phyloP scores from a whole-genome alignment of 2,329 filamentous ascomycete species.

The Arthrobotrys musiformis region DNA sequence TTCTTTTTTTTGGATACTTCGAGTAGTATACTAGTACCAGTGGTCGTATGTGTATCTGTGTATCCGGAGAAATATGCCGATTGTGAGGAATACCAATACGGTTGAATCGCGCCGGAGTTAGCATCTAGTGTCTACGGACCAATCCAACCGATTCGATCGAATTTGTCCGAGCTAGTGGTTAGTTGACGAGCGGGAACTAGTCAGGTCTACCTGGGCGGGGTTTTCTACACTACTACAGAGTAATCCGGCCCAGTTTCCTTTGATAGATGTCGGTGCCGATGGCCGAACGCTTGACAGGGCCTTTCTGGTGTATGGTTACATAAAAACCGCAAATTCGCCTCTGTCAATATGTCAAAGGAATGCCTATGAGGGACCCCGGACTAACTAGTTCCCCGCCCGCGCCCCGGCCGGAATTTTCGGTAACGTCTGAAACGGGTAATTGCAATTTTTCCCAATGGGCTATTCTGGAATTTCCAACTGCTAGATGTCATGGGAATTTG shows the following conservation, averaged over 20 bases:
- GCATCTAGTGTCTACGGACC: no score
- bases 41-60: no score
- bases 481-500: no score
- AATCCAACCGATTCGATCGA: no score
- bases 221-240: background rate
- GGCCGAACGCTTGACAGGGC: background rate
- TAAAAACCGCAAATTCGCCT: background rate
- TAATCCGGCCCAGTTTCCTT: background rate
- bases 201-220: background rate
- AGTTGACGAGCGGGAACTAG: no score
- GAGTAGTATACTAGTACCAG: no score
- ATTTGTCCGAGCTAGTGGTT: no score
- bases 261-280: conserved; percentile 13
- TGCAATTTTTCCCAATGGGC: background rate
- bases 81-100: no score
- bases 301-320: background rate
- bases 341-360: background rate
- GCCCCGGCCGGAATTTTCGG: conserved; percentile 7
- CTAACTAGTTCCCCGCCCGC: background rate
- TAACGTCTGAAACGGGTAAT: conserved; percentile 15
- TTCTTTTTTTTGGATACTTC: no score
- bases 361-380: background rate
- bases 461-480: no score
- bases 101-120: no score
- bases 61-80: no score